phyloP scores from a whole-genome alignment of 2,329 filamentous ascomycete genomes.

The Scleromitrula shiraiana region DNA sequence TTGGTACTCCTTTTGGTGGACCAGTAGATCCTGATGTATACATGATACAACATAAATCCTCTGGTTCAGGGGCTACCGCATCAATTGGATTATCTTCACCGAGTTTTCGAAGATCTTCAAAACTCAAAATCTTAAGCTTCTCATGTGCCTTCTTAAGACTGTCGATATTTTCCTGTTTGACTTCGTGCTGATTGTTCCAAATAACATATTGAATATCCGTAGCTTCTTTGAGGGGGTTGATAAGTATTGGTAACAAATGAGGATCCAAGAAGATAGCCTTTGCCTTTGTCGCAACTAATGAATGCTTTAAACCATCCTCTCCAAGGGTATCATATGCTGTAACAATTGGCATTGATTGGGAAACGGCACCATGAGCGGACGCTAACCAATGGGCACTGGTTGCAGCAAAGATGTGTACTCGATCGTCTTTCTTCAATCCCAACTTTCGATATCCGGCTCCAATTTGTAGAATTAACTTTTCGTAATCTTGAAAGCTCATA shows the following conservation, averaged over 20 bases:
- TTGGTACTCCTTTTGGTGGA: constrained; percentile 78
- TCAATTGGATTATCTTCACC: constrained; percentile 55
- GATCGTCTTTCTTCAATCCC: constrained; percentile 56
- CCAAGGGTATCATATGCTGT: constrained; percentile 93
- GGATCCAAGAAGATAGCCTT: constrained; percentile 83
- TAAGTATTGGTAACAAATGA: constrained; percentile 56
- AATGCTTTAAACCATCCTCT: constrained; percentile 74
- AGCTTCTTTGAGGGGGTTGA: constrained; percentile 49
- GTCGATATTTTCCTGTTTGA: constrained; percentile 38
- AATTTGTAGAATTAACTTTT: constrained; percentile 56
- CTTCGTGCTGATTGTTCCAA: constrained; percentile 43
- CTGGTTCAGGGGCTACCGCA: constrained; percentile 61
- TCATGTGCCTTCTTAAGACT: constrained; percentile 48
- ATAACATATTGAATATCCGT: constrained; percentile 43
- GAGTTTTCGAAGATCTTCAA: constrained; percentile 43
- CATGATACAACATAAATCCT: constrained; percentile 76
- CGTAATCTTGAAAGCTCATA: constrained; percentile 68
- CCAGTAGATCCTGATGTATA: constrained; percentile 87
- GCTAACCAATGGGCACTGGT: constrained; percentile 59
- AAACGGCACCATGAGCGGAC: constrained; percentile 67
- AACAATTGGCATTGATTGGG: constrained; percentile 85
- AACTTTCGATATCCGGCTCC: constrained; percentile 65
- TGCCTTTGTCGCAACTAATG: constrained; percentile 70
- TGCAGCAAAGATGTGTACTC: constrained; percentile 70
- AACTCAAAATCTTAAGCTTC: constrained; percentile 42